Evolutionary conservation across 1,284 basidiomycete genomes (phyloP).

Genomic region (Entoloma clypeatum): DNA sequence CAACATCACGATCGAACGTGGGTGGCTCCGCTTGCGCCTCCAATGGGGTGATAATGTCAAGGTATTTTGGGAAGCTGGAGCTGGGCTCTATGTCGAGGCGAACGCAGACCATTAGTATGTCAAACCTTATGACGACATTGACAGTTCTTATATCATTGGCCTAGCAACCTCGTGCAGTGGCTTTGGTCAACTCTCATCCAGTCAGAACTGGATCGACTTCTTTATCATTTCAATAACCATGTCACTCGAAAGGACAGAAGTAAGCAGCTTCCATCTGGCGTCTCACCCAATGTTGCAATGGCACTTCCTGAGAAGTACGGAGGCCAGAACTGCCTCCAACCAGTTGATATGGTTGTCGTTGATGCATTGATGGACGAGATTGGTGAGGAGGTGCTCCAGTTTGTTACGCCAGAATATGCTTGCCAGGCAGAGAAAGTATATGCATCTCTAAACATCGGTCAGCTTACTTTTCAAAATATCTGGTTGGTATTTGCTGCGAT

Average conservation of each 20-base stretch:
- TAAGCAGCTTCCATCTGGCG: constrained; percentile 27
- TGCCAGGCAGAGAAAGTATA: constrained; percentile 20
- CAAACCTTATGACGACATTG: not conserved
- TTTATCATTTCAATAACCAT: constrained; percentile 22
- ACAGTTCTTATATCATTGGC: not conserved
- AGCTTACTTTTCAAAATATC: constrained; percentile 26
- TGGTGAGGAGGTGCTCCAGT: constrained; percentile 28
- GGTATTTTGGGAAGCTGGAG: constrained; percentile 23
- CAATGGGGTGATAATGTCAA: constrained; percentile 31
- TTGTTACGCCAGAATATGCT: constrained; percentile 26
- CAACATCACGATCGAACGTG: constrained; percentile 33
- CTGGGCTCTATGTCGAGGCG: constrained; percentile 21
- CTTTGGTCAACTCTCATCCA: constrained; percentile 30
- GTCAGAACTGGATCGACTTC: constrained; percentile 23
- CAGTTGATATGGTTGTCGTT: constrained; percentile 24
- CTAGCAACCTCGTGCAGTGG: constrained; percentile 30
- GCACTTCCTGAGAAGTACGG: constrained; percentile 19
- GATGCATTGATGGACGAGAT: constrained; percentile 26
- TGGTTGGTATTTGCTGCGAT: constrained; percentile 27
- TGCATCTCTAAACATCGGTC: constrained; percentile 15
- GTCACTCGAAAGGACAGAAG: constrained; percentile 17
- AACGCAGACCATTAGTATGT: constrained; percentile 24
- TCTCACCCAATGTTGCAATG: constrained; percentile 22
- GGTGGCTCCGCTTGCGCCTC: constrained; percentile 28
- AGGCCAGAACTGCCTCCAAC: constrained; percentile 22